phyloP scores from a whole-genome alignment of 768 basidiomycete species.

The Podaxis sp. region DNA sequence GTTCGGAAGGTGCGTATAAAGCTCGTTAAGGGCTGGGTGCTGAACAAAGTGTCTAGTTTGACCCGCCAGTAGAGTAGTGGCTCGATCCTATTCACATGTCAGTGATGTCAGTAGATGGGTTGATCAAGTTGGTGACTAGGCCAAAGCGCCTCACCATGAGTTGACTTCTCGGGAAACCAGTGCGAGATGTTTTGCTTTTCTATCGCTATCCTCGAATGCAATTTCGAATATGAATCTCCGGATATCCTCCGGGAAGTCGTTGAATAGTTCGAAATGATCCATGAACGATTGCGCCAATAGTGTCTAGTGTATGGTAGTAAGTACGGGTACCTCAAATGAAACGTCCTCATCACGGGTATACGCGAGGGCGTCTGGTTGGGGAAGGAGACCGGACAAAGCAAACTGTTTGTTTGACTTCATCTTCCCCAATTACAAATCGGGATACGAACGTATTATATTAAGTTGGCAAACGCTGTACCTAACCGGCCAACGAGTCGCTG shows the following conservation, averaged over 20 bases:
- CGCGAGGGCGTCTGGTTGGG: neutral
- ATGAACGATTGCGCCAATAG: too few species aligned
- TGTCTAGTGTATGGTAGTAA: neutral
- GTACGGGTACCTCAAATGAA: neutral
- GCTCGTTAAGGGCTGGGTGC: neutral
- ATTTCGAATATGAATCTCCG: neutral
- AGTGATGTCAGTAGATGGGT: neutral
- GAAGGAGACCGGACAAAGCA: neutral
- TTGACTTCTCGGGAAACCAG: neutral
- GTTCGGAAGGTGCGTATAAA: neutral
- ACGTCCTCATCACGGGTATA: neutral
- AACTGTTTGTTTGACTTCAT: neutral
- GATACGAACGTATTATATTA: too few species aligned
- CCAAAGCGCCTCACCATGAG: neutral
- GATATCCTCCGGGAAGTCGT: neutral
- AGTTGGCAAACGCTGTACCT: neutral
- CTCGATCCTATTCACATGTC: neutral
- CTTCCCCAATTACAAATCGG: too few species aligned
- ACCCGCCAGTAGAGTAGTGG: neutral
- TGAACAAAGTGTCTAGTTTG: neutral
- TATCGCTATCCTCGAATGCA: neutral
- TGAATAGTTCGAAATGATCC: too few species aligned
- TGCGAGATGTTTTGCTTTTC: neutral
- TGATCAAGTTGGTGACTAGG: neutral
- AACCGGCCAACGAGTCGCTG: too few species aligned